Percentiles rank a stretch among this genome's conserved stretches.
Evolutionary conservation across 2,329 filamentous ascomycete species (phyloP).

Genomic region (Anthostomella pinea): DNA sequence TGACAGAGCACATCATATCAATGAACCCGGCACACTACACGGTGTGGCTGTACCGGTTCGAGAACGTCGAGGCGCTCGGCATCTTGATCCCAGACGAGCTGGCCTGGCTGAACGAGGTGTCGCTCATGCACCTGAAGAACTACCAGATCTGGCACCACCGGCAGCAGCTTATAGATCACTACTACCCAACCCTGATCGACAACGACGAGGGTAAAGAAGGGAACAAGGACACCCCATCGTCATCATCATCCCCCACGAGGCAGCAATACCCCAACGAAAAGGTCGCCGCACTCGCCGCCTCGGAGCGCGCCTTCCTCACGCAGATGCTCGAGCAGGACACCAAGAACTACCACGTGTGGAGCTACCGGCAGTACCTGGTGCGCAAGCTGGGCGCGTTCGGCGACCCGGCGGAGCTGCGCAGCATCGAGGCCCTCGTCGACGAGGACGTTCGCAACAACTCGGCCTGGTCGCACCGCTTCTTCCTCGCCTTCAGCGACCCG

Average conservation of each 20-base stretch:
- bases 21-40: constrained; percentile 98
- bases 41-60: constrained; percentile 93
- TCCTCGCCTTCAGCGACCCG: constrained; percentile 74
- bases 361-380: constrained; percentile 75
- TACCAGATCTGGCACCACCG: constrained; percentile 95
- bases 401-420: constrained; percentile 60
- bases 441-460: constrained; percentile 92
- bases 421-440: constrained; percentile 69
- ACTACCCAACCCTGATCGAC: constrained; percentile 58
- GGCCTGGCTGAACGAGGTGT: constrained; percentile 80
- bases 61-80: constrained; percentile 66
- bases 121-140: constrained; percentile 86
- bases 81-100: constrained; percentile 70
- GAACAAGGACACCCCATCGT: constrained; percentile 3
- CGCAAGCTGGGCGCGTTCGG: constrained; percentile 58
- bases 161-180: constrained; percentile 61
- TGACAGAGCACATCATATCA: constrained; percentile 86
- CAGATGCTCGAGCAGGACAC: constrained; percentile 80
- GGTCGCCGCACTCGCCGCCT: constrained; percentile 56
- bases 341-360: constrained; percentile 99
- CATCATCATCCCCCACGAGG: too few relatives aligned
- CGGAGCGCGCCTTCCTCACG: constrained; percentile 73
- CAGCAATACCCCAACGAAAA: too few relatives aligned
- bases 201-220: constrained; percentile 45
- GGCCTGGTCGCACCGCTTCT: constrained; percentile 96